Percentiles rank a stretch among this genome's conserved stretches.
These are phyloP conservation scores for Xylaria sp. DNA, from an alignment of 2,329 filamentous ascomycete genomes.

Conservation along the genomic window DNA sequence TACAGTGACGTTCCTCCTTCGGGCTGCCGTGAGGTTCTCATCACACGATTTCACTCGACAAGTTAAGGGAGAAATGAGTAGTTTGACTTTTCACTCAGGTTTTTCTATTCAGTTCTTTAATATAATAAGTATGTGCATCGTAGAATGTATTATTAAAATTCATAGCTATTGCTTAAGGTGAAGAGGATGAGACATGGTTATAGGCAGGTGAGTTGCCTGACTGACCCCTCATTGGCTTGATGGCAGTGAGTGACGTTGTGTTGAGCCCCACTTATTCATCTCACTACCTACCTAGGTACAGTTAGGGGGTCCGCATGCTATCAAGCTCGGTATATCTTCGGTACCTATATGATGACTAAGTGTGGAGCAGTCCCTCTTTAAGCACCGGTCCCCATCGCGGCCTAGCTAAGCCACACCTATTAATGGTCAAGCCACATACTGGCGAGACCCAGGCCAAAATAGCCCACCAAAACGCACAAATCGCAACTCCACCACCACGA, in stretches of 20 bases:
- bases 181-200: neutral
- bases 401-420: slow-evolving; percentile 19
- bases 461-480: slow-evolving; percentile 40
- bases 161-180: neutral
- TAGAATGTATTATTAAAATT: neutral
- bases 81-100: neutral
- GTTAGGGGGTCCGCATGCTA: neutral
- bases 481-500: slow-evolving; percentile 38
- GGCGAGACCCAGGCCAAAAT: slow-evolving; percentile 36
- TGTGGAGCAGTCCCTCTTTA: slow-evolving; percentile 55
- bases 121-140: neutral
- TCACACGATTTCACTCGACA: slow-evolving; percentile 4
- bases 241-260: neutral
- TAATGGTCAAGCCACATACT: slow-evolving; percentile 29
- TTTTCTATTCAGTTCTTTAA: neutral
- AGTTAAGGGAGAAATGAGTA: neutral
- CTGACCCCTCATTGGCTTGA: neutral
- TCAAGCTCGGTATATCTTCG: slow-evolving; percentile 28
- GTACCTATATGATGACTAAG: slow-evolving; percentile 68
- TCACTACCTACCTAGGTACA: too few species aligned
- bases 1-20: too few species aligned
- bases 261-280: neutral
- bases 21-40: neutral
- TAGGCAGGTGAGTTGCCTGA: neutral
- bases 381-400: neutral